Evolutionary conservation across 306 rosid species (phyloP), one percentile per base, ranked within the genome.

Genomic region (Citrullus mucosospermus): DNA sequence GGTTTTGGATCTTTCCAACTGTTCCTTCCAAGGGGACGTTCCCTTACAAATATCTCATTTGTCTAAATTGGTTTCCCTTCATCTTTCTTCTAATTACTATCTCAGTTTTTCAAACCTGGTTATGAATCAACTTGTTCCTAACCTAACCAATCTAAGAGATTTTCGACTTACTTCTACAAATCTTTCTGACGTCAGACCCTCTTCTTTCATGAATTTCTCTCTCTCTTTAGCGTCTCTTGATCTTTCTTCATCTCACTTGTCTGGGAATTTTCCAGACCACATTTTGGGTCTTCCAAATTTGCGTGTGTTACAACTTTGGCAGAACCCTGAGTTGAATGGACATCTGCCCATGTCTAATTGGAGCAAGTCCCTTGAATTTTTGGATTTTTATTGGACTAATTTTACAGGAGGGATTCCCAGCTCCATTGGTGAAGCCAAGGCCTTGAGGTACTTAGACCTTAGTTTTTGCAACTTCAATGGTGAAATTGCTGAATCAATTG

Each of bases 381-480:
- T 82, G 78, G 41, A 39, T 53, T 75, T 88, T 59, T 13, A 56
- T 43, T 0, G 0, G 0, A 68, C 80, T 0, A 0, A 11, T 39
- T 68, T 80, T n/a, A 61, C 75, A 0, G 84, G 86, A 15, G 39
- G 57, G 55, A 57, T 81, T 59, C 84, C 81, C 0, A 0, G 56
- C 46, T 78, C 82, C 2, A 50, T 78, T 6, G 50, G 69, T 17
- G 32, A 59, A 18, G 25, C 81, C 18, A 78, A 56, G 60, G 60
- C 15, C 2, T 57, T 85, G 14, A n/a, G 18, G 1, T 0, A 0
- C 15, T 55, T 81, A 12, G 2, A 3, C 8, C 73, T 73, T 16
- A 0, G 3, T 0, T 0, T 0, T 0, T 77, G 76, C 44, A 30
- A 62, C 0, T 72, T 80, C 25, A n/a, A 6, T n/a, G 61, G 61